Conservation (phyloP, 108 stramenopile species). For the Licmophora abbreviata region DNA sequence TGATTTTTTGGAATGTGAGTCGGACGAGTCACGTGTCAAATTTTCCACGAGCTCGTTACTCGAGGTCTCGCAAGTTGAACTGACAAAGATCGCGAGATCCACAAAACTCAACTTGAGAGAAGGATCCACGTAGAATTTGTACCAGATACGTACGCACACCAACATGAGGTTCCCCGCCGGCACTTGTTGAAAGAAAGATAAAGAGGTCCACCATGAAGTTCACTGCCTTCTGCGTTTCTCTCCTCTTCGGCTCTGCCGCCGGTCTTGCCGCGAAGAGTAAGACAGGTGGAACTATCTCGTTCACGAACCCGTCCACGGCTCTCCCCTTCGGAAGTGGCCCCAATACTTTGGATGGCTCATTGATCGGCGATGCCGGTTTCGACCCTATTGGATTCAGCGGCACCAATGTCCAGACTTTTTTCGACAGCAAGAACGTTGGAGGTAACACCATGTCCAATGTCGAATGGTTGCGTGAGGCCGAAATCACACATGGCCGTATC, state of each 20-base stretch:
- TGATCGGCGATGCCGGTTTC: conserved; percentile 93
- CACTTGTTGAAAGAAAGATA: not conserved
- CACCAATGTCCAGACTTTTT: conserved; percentile 56
- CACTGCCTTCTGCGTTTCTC: not conserved
- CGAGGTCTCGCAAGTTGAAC: too few species aligned
- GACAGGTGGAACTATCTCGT: not conserved
- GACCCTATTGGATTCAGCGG: conserved; percentile 95
- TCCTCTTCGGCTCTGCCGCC: conserved; percentile 3
- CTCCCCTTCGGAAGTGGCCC: conserved; percentile 74
- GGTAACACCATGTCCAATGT: conserved; percentile 50
- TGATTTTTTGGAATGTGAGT: too few species aligned
- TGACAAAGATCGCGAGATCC: too few species aligned
- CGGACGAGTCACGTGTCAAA: too few species aligned
- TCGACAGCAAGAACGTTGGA: conserved; percentile 34
- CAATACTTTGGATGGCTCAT: conserved; percentile 83
- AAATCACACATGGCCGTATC: conserved; percentile 96
- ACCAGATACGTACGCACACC: not conserved
- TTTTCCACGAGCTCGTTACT: too few species aligned
- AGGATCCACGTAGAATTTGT: too few species aligned
- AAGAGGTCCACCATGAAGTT: conserved; percentile 2
- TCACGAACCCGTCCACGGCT: conserved; percentile 36
- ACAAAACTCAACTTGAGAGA: too few species aligned
- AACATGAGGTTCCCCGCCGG: not conserved
- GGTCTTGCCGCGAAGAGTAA: not conserved
- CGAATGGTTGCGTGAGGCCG: conserved; percentile 94